Base-by-base conservation (phyloP, 1,284 basidiomycete genomes). In the Anthracocystis panici-leucophaei region DNA sequence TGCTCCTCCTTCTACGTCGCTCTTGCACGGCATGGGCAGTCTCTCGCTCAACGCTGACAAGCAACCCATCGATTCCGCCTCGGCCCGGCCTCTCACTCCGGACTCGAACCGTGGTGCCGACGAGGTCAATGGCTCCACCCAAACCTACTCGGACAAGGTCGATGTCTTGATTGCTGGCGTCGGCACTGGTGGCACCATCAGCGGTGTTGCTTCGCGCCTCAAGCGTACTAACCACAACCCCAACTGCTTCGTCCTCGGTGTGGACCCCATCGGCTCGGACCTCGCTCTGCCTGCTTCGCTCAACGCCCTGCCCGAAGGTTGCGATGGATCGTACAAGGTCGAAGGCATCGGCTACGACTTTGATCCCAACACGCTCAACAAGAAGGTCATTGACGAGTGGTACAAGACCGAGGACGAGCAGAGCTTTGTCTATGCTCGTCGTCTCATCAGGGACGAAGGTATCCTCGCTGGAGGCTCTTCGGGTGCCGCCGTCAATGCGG, bases 111-210 rank as follows among this genome's bases (percentile, higher is more conserved):
- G 60, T 20, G 69, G 65, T 42, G 63, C 54, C n/a, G 66, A 74
- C 57, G 73, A 64, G 35, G n/a, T 41, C 44, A 56, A 51, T 50
- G 67, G 59, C 40, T 60, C 74, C 21, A 54, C 60, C 40, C 53
- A 40, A 33, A 48, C 67, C 40, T 57, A 54, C 33, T 74, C 68
- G 33, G 59, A 63, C 65, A 63, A 78, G 81, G 92, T 97, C 23
- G 92, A 95, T 81, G 91, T 91, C 0, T 87, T 98, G 45, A 86
- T 97, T n/a, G 93, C 91, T 6, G 91, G 94, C 6, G 93, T 95
- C 11, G 96, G 96, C 9, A 99, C 96, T 1, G 96, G 96, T 31
- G 96, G 96, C 10, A 97, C 96, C 0, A 88, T 99, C 70, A 93
- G 92, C 20, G 96, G 96, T 5, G 86, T 95, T 29, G 92, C 93